Evolutionary conservation across 2,329 filamentous ascomycete species (phyloP).

Genomic region (Parastagonospora nodorum): DNA sequence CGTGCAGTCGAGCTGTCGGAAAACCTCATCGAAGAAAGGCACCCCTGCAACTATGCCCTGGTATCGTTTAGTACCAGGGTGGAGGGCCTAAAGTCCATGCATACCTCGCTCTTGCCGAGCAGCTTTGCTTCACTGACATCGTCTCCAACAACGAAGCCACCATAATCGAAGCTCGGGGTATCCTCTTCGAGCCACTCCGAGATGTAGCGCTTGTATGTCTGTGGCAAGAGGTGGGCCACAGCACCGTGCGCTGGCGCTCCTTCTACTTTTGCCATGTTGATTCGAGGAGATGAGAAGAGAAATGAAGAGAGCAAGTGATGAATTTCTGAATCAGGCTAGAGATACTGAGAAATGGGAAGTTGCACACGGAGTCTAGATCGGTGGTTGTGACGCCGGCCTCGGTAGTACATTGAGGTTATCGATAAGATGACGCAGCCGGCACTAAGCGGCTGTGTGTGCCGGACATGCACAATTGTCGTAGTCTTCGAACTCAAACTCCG

Average conservation of each 20-base stretch:
- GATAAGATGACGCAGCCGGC: constrained; percentile 12
- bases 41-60: constrained; percentile 85
- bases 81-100: constrained; percentile 6
- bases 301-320: background rate
- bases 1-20: constrained; percentile 83
- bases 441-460: constrained; percentile 21
- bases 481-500: too few relatives aligned
- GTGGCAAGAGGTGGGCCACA: constrained; percentile 76
- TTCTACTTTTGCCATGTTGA: constrained; percentile 39
- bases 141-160: constrained; percentile 92
- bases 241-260: constrained; percentile 64
- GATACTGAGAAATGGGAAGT: background rate
- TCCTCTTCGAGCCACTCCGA: constrained; percentile 92
- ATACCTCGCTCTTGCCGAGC: constrained; percentile 62
- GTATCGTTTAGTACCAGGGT: background rate
- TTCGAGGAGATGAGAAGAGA: background rate
- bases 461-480: background rate
- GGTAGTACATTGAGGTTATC: background rate
- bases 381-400: background rate
- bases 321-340: background rate
- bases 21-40: constrained; percentile 95
- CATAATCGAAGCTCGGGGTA: constrained; percentile 95
- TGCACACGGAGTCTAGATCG: background rate
- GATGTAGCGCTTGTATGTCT: constrained; percentile 81
- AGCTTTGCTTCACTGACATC: constrained; percentile 56